Base-by-base conservation (phyloP, 768 basidiomycete species). In the Agrocybe praecox region DNA sequence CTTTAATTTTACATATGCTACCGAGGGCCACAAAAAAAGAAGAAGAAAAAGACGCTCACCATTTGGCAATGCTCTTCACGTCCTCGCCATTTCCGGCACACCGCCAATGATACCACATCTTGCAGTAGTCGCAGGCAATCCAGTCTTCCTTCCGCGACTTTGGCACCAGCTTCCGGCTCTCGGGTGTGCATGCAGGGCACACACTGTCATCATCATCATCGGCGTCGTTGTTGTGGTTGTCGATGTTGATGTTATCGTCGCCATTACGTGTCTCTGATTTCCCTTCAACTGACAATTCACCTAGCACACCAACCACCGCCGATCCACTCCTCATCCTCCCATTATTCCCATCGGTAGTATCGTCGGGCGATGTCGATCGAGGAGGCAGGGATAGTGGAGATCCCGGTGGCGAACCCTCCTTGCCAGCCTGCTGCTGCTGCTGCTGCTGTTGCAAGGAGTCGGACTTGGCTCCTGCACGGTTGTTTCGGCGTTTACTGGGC, bases 21-120 rank as follows among this genome's bases (percentile, higher is more conserved):
- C 21, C 45, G 69, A 15, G 21, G 29, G 42, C 17, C 9, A 22
- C 18, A 18, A 33, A 40, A 50, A 40, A 11, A 6, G 15, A 7
- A 32, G 14, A n/a, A n/a, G 22, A 18, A 45, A n/a, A 8, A 21
- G 17, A 23, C n/a, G 36, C 84, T 62, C 65, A 89, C 91, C 89
- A 92, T 79, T 89, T 92, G 69, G 91, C 89, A 56, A 94, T 82
- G 14, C 78, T 77, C 33, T 86, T 84, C 11, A 88, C 77, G 58
- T 87, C 86, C 36, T 79, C 79, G 14, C 82, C 83, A 44, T 85
- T 81, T 22, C 89, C 88, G 14, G 82, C 88, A 71, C 91, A 93
- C 56, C 82, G 76, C 89, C 90, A 94, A 66, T 93, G 90, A 68
- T 85, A 93, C 91, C 90, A 93, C 26, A 76, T 81, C 71, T 87